Evolutionary conservation across 1,284 basidiomycete species (phyloP).

Genomic region (Phlebopus sp.): DNA sequence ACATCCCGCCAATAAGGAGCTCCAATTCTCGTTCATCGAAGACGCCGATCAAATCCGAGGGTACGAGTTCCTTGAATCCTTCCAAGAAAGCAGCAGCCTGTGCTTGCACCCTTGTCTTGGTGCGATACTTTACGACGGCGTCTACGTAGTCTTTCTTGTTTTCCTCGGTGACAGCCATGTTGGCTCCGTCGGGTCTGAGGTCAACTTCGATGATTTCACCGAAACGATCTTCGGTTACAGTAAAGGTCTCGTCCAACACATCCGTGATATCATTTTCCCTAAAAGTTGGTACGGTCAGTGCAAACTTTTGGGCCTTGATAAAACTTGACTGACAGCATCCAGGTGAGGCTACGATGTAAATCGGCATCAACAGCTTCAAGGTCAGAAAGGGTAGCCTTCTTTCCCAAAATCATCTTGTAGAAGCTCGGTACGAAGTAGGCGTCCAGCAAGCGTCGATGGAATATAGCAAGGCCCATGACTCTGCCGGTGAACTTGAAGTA

Average conservation of each 20-base stretch:
- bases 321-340: constrained; percentile 83
- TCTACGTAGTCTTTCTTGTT: constrained; percentile 99
- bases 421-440: constrained; percentile 99
- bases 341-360: constrained; percentile 86
- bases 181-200: constrained; percentile 83
- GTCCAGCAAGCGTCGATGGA: constrained; percentile 97
- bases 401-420: constrained; percentile 98
- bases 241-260: constrained; percentile 93
- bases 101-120: constrained; percentile 88
- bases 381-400: constrained; percentile 83
- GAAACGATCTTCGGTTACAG: constrained; percentile 93
- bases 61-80: constrained; percentile 94
- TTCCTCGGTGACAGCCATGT: constrained; percentile 88
- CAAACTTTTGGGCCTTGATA: constrained; percentile 1
- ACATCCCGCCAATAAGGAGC: constrained; percentile 97
- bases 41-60: constrained; percentile 92
- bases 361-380: constrained; percentile 90
- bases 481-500: constrained; percentile 99
- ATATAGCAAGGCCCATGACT: constrained; percentile 92
- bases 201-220: constrained; percentile 95
- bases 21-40: constrained; percentile 99
- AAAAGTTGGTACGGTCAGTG: constrained; percentile 11
- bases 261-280: constrained; percentile 95
- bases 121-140: constrained; percentile 91
- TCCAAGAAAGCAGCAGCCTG: constrained; percentile 97